Percentiles rank a stretch among this genome's conserved stretches.
These are phyloP conservation scores for Talaromyces islandicus DNA, from an alignment of 2,329 filamentous ascomycete species.

Conservation along the genomic window DNA sequence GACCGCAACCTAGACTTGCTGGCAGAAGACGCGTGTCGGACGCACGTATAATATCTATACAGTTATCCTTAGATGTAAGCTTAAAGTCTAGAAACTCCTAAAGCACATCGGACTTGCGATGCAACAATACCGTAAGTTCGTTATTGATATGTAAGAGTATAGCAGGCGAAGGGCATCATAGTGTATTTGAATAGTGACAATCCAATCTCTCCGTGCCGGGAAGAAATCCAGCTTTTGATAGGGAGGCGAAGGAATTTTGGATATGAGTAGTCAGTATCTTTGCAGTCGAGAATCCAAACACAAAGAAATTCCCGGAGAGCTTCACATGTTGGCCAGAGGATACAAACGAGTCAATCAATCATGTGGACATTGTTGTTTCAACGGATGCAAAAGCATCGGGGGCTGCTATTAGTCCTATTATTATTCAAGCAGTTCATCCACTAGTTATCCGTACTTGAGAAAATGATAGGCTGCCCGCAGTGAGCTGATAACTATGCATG, in stretches of 20 bases:
- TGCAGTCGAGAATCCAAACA: neutral
- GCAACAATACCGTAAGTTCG: conserved; percentile 14
- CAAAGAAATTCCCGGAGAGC: neutral
- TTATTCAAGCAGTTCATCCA: too few relatives aligned
- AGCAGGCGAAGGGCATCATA: neutral
- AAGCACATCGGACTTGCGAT: conserved; percentile 16
- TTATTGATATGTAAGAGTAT: conserved; percentile 16
- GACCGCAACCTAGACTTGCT: conserved; percentile 6
- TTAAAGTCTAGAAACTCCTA: conserved; percentile 12
- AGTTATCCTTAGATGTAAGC: neutral
- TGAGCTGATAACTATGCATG: too few relatives aligned
- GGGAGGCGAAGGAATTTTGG: conserved; percentile 9
- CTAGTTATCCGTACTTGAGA: too few relatives aligned
- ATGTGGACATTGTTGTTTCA: too few relatives aligned
- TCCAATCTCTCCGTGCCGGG: conserved; percentile 9
- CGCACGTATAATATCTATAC: conserved; percentile 12
- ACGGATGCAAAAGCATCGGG: too few relatives aligned
- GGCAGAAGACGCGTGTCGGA: conserved; percentile 15
- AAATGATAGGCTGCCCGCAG: too few relatives aligned
- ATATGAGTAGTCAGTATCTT: neutral
- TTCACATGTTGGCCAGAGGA: neutral
- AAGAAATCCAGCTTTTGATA: conserved; percentile 13
- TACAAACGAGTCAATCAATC: neutral
- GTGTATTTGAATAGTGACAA: conserved; percentile 9
- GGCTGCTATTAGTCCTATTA: too few relatives aligned